Base-by-base conservation (phyloP, 225 moss, liverwort and hornwort genomes). In the Thuidium tamariscinum region DNA sequence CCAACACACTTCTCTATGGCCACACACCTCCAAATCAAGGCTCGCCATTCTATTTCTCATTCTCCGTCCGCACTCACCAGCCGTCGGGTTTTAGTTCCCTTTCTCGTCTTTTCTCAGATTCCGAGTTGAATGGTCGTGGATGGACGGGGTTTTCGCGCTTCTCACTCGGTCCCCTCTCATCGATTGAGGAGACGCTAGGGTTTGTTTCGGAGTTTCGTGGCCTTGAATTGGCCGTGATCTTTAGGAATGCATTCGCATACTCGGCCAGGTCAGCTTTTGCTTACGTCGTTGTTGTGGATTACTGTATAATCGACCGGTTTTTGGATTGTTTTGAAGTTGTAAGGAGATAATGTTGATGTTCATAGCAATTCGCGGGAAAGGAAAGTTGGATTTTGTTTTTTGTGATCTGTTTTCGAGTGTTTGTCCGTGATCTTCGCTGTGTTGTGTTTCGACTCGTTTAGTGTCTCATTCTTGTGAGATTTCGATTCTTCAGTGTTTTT, bases 211-310 rank as follows among this genome's bases (percentile, higher is more conserved):
- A 41, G 80, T 42, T 80, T 9, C 23, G 55, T 32, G 48, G 57
- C 66, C 80, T 57, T 29, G 80, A 80, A 88, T 84, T 88, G 84
- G 74, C 32, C 66, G 74, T 32, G 57, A 81, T 80, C 57, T 81
- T 25, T 85, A 81, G 88, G 80, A 55, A 88, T 88, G 88, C 88
- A 88, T 85, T 88, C 88, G 46, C 41, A 56, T 49, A 80, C 79
- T 88, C 81, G 65, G 15, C 56, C 85, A 88, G 88, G 88, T 88
- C 84, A 88, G 88, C 57, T 84, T 80, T 74, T 11, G 88, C 72
- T 49, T 32, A 13, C 29, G 41, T 59, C 79, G 18, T 69, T 41
- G 20, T 34, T 85, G 25, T 42, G 32, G 65, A 41, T 10, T 39
- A 5, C 30, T 65, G 55, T 49, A 4, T 22, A 46, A 62, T 76